A percentile compares a stretch with the other conserved stretches of the same genome.
These are phyloP conservation scores for Lumnitzera racemosa DNA, from an alignment of 345 rosid species.

Conservation along the genomic window DNA sequence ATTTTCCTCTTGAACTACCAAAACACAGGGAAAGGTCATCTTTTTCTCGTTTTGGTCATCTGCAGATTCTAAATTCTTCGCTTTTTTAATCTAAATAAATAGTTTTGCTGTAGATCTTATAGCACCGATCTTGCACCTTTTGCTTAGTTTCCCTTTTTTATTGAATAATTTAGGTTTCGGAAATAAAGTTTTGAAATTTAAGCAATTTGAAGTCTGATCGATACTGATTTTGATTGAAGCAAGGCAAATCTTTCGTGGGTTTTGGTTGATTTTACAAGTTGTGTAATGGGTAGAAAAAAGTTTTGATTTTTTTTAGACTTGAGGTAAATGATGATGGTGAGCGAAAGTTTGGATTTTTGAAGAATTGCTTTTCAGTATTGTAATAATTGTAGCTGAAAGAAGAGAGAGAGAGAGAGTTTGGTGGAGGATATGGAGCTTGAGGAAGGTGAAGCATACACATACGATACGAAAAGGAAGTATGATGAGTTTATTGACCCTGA, in stretches of 20 bases:
- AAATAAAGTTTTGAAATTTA: neutral
- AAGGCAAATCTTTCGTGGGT: neutral
- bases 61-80: too few species aligned
- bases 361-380: neutral
- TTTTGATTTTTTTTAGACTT: neutral
- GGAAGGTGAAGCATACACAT: conserved; percentile 18
- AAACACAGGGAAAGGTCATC: too few species aligned
- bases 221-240: conserved; percentile 4
- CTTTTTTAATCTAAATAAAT: too few species aligned
- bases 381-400: conserved; percentile 3
- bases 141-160: too few species aligned
- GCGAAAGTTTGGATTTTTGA: neutral
- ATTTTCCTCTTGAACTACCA: too few species aligned
- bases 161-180: neutral
- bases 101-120: too few species aligned
- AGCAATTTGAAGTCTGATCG: neutral
- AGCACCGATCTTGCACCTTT: too few species aligned
- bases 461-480: neutral
- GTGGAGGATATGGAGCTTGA: conserved; percentile 17
- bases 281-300: conserved; percentile 3
- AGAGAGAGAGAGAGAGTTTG: conserved; percentile 5
- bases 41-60: too few species aligned
- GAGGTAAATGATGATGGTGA: neutral
- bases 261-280: neutral
- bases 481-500: conserved; percentile 13